Evolutionary conservation across 768 basidiomycete genomes (phyloP).

Genomic region (Auriscalpium orientale): DNA sequence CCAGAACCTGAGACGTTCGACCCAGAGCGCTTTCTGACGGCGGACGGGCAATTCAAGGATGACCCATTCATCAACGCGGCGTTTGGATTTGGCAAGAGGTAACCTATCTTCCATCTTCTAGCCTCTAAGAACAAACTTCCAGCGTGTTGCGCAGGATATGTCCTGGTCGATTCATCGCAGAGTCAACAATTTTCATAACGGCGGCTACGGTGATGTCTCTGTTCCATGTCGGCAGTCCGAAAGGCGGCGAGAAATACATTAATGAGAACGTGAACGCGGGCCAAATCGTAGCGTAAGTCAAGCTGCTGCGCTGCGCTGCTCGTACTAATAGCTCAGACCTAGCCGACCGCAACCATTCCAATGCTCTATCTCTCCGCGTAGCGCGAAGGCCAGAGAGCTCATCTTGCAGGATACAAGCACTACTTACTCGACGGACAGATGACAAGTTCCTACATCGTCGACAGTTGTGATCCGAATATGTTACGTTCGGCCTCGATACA

Average conservation of each 20-base stretch:
- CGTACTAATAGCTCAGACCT: background rate
- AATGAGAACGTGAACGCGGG: background rate
- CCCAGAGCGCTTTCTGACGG: constrained; percentile 11
- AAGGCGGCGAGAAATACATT: background rate
- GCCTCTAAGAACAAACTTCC: background rate
- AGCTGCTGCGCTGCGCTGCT: background rate
- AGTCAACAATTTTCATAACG: background rate
- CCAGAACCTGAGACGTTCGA: constrained; percentile 12
- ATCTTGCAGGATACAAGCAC: background rate
- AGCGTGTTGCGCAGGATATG: constrained; percentile 2
- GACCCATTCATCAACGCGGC: background rate
- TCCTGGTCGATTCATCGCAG: constrained; percentile 13
- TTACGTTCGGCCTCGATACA: too few species aligned
- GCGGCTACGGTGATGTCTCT: background rate
- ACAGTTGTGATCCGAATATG: too few species aligned
- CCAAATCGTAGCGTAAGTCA: background rate
- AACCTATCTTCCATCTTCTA: background rate
- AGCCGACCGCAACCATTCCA: background rate
- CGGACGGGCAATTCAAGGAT: constrained; percentile 6
- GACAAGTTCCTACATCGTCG: too few species aligned
- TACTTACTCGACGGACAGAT: too few species aligned
- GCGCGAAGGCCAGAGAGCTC: background rate
- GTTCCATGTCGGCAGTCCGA: background rate
- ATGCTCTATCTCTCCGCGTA: background rate
- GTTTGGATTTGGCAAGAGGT: constrained; percentile 7